Conservation (phyloP, 2,329 filamentous ascomycete genomes). For the Rhynchosporium secalis region DNA sequence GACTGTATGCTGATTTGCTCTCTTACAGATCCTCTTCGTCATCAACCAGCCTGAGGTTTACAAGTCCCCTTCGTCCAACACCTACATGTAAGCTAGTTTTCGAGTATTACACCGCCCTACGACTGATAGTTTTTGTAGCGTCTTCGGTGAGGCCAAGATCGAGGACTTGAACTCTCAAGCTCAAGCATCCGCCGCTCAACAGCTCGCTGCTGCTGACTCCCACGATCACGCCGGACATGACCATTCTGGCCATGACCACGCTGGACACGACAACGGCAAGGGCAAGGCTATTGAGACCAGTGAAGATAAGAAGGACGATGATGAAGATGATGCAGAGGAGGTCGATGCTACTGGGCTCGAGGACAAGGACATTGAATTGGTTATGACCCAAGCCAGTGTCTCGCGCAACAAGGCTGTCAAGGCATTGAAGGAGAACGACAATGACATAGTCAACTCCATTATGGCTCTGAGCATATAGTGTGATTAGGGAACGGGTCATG, state of each 20-base stretch:
- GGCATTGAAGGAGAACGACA: conserved; percentile 98
- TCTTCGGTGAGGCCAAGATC: conserved; percentile 99
- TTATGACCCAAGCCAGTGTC: conserved; percentile 97
- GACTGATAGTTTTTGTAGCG: conserved; percentile 54
- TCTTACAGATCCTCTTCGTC: conserved; percentile 87
- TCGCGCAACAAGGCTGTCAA: conserved; percentile 99
- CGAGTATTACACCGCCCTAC: conserved; percentile 14
- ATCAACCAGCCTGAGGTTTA: conserved; percentile 99
- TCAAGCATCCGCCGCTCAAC: conserved; percentile 92
- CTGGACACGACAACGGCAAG: conserved; percentile 69
- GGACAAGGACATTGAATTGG: conserved; percentile 98
- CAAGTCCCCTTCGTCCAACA: conserved; percentile 99
- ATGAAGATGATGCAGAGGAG: conserved; percentile 93
- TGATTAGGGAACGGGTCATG: conserved; percentile 16
- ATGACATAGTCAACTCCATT: conserved; percentile 99
- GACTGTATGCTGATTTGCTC: conserved; percentile 23
- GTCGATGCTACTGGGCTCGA: conserved; percentile 93
- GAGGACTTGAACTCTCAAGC: conserved; percentile 99
- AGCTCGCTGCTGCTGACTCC: conserved; percentile 75
- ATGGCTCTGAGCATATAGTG: conserved; percentile 88
- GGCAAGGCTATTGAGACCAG: conserved; percentile 62
- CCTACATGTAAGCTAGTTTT: conserved; percentile 81
- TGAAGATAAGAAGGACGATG: conserved; percentile 71
- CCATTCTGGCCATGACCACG: conserved; percentile 64
- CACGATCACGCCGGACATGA: conserved; percentile 52